These are phyloP conservation scores for Aegilops sharonensis DNA, from an alignment of 176 grass and related monocot genomes.

Conservation along the genomic window DNA sequence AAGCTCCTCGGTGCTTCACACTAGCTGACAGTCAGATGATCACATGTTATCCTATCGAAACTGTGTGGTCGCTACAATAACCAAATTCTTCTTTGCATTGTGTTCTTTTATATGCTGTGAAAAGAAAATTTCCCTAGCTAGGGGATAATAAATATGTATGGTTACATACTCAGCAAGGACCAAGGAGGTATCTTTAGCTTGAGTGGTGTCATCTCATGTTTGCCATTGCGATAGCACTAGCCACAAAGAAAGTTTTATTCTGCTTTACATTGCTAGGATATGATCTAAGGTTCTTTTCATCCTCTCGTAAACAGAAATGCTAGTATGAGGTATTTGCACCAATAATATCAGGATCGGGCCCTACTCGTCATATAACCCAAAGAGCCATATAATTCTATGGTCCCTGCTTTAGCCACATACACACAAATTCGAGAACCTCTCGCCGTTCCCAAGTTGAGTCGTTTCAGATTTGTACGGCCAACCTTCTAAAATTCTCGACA, in stretches of 20 bases:
- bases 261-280: slow-evolving; percentile 41
- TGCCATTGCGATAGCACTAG: slow-evolving; percentile 41
- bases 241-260: slow-evolving; percentile 31
- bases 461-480: background rate
- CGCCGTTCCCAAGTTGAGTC: background rate
- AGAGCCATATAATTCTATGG: background rate
- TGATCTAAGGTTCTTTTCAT: slow-evolving; percentile 29
- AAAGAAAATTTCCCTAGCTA: background rate
- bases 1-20: too few species aligned
- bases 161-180: background rate
- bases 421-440: background rate
- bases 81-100: background rate
- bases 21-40: too few species aligned
- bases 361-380: background rate
- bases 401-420: background rate
- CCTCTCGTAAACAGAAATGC: slow-evolving; percentile 18
- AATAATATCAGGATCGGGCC: background rate
- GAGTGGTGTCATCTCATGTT: slow-evolving; percentile 64
- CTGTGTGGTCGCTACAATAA: background rate
- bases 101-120: background rate
- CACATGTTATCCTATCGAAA: too few species aligned
- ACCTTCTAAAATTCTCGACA: background rate
- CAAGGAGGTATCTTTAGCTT: slow-evolving; percentile 27
- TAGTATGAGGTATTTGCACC: background rate
- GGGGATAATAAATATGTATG: background rate